Conservation (phyloP, 306 rosid species). For the Prosopis cineraria region DNA sequence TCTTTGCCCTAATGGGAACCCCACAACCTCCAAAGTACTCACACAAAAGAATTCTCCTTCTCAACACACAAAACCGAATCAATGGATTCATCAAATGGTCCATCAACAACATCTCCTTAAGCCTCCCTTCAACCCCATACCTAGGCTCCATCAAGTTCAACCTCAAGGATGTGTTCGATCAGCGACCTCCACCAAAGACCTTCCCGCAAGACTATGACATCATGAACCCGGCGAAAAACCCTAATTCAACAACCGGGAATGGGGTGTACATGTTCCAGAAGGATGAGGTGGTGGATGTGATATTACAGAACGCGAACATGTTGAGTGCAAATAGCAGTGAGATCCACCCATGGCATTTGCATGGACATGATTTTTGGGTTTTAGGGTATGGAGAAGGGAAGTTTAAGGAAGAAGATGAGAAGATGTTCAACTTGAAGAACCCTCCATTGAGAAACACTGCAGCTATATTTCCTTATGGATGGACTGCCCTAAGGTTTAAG, state of each 20-base stretch:
- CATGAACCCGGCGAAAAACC: constrained; percentile 42
- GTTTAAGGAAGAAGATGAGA: constrained; percentile 41
- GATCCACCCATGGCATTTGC: constrained; percentile 92
- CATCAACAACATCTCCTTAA: constrained; percentile 66
- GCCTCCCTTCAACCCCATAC: constrained; percentile 70
- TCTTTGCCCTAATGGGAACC: constrained; percentile 60
- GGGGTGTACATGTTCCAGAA: constrained; percentile 56
- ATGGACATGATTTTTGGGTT: constrained; percentile 93
- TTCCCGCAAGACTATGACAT: constrained; percentile 49
- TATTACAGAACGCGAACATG: constrained; percentile 70
- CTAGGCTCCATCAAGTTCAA: constrained; percentile 48
- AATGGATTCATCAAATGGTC: constrained; percentile 74
- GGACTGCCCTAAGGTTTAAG: constrained; percentile 77
- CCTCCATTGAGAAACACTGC: constrained; percentile 77
- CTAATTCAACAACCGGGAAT: constrained; percentile 43
- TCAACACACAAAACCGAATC: constrained; percentile 72
- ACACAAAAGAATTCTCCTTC: constrained; percentile 57
- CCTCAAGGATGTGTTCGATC: constrained; percentile 38
- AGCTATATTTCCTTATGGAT: constrained; percentile 70
- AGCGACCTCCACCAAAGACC: constrained; percentile 45
- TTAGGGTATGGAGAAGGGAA: constrained; percentile 84
- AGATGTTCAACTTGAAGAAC: constrained; percentile 54
- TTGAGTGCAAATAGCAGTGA: constrained; percentile 50
- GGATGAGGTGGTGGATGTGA: constrained; percentile 53
- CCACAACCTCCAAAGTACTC: constrained; percentile 55